A percentile compares a stretch with the other conserved stretches of the same genome.
These are phyloP conservation scores for Dentipellis sp. DNA, from an alignment of 768 basidiomycete genomes.

Conservation along the genomic window DNA sequence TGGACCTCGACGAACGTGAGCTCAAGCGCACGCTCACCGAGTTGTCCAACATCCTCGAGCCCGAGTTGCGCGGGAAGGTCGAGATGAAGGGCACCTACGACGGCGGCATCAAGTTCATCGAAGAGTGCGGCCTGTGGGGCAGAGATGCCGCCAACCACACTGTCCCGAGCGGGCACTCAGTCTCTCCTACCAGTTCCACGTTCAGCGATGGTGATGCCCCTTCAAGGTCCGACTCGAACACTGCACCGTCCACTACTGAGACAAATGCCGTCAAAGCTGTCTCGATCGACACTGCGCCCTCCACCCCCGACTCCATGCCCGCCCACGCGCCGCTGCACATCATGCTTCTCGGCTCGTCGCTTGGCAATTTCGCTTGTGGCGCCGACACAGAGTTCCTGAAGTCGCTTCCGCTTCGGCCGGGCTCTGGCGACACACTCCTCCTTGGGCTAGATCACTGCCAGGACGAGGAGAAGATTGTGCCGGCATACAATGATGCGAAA, in stretches of 20 bases:
- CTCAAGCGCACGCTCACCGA: slow-evolving; percentile 69
- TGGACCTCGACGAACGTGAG: slow-evolving; percentile 86
- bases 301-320: slow-evolving; percentile 35
- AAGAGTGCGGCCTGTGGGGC: slow-evolving; percentile 46
- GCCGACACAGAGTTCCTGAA: slow-evolving; percentile 68
- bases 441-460: slow-evolving; percentile 89
- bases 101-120: slow-evolving; percentile 74
- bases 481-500: slow-evolving; percentile 77
- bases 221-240: slow-evolving; percentile 27
- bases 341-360: slow-evolving; percentile 84
- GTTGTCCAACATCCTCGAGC: slow-evolving; percentile 57
- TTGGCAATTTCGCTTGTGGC: slow-evolving; percentile 80
- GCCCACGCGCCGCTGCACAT: slow-evolving; percentile 56
- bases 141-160: neutral
- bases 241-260: slow-evolving; percentile 6
- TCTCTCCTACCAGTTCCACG: neutral
- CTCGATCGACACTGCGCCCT: slow-evolving; percentile 23
- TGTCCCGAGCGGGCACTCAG: too few species aligned
- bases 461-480: slow-evolving; percentile 55
- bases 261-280: neutral
- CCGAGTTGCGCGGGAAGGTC: slow-evolving; percentile 59
- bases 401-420: slow-evolving; percentile 67
- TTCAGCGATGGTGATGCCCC: slow-evolving; percentile 25
- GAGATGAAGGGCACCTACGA: slow-evolving; percentile 82
- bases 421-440: slow-evolving; percentile 72